Conservation (phyloP, 176 grass and related monocot genomes). For the Echinochloa phyllopogon region DNA sequence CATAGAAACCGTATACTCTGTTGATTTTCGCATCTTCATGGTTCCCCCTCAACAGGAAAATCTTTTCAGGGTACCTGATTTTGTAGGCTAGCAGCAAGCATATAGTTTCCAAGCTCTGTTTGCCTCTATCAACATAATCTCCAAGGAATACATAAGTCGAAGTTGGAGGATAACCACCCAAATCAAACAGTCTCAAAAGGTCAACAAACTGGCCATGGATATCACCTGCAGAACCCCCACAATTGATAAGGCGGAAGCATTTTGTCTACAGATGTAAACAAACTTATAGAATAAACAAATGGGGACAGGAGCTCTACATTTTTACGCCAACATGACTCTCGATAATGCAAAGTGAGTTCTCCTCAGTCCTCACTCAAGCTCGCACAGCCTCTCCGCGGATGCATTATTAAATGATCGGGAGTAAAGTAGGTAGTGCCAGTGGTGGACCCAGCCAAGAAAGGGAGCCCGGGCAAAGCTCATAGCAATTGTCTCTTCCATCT, state of each 20-base stretch:
- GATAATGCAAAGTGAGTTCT: background rate
- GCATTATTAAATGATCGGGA: background rate
- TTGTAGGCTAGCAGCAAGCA: conserved; percentile 61
- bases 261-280: background rate
- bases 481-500: too few species aligned
- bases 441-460: too few species aligned
- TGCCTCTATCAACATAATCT: conserved; percentile 64
- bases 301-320: background rate
- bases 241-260: background rate
- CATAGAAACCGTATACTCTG: conserved; percentile 77
- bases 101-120: conserved; percentile 62
- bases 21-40: conserved; percentile 81
- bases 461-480: too few species aligned
- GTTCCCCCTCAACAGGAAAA: conserved; percentile 67
- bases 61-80: conserved; percentile 64
- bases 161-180: conserved; percentile 66
- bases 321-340: background rate
- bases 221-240: conserved; percentile 51
- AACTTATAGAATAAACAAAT: background rate
- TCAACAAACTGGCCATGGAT: conserved; percentile 71
- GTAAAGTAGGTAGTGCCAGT: background rate
- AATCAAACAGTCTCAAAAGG: conserved; percentile 62
- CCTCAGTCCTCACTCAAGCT: background rate
- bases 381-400: background rate
- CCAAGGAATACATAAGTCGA: conserved; percentile 68